phyloP scores from a whole-genome alignment of 225 moss, liverwort and hornwort genomes.

The Polytrichum commune region DNA sequence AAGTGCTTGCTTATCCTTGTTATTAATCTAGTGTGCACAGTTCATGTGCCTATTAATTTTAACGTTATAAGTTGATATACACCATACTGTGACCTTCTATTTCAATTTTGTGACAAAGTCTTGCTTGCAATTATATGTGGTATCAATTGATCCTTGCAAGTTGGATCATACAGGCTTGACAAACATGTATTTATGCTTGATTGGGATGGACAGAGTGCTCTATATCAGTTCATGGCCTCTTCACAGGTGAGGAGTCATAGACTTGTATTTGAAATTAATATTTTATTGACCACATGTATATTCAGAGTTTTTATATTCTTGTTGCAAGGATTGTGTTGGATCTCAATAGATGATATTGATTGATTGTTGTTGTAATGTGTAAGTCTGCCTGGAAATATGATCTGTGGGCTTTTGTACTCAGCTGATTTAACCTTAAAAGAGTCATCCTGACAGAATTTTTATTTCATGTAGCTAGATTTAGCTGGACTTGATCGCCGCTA shows the following conservation, averaged over 20 bases:
- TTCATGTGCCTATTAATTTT: no score
- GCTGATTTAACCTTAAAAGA: neutral
- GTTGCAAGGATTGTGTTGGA: neutral
- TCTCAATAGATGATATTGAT: neutral
- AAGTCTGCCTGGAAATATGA: neutral
- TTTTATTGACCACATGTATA: neutral
- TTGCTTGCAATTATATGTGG: no score
- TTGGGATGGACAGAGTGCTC: conserved; percentile 43
- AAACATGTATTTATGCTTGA: neutral
- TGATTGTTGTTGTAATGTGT: neutral
- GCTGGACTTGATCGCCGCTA: conserved; percentile 64
- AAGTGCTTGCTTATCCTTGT: neutral
- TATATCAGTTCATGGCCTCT: conserved; percentile 48
- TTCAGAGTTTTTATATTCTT: neutral
- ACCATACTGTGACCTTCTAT: no score
- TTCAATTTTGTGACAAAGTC: no score
- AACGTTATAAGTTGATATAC: no score
- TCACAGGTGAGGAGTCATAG: conserved; percentile 32
- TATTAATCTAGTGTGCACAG: neutral
- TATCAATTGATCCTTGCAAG: no score
- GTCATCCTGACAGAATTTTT: neutral
- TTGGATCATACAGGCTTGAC: conserved; percentile 1
- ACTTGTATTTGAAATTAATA: neutral
- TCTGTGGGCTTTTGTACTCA: neutral
- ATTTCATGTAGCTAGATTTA: conserved; percentile 45